A percentile compares a stretch with the other conserved stretches of the same genome.
phyloP scores from a whole-genome alignment of 1,139 yeast species.

The Sugiyamaella sp. region DNA sequence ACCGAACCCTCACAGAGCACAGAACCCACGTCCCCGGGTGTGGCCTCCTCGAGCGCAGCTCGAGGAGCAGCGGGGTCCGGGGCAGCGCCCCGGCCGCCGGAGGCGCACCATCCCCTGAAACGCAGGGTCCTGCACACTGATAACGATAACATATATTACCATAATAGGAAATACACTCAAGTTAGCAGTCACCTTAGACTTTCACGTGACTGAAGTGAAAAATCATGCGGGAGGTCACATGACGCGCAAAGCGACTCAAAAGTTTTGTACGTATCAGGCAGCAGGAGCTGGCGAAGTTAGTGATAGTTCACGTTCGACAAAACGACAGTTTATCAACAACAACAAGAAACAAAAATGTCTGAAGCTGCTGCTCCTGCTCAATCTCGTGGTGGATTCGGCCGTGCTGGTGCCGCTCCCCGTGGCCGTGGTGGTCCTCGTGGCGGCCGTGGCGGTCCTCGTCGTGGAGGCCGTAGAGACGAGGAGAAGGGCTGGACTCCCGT shows the following conservation, averaged over 20 bases:
- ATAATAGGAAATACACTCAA: slow-evolving; percentile 2
- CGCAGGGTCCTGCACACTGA: too few relatives aligned
- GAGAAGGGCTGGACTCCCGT: slow-evolving; percentile 99
- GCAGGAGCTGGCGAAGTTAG: neutral
- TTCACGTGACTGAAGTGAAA: slow-evolving; percentile 1
- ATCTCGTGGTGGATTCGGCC: slow-evolving; percentile 37
- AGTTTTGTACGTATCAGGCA: neutral
- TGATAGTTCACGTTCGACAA: slow-evolving; percentile 13
- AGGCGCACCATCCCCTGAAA: too few relatives aligned
- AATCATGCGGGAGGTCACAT: slow-evolving; percentile 9
- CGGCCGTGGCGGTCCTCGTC: slow-evolving; percentile 55
- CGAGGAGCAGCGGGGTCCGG: too few relatives aligned
- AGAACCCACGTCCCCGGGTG: too few relatives aligned
- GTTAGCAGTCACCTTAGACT: neutral
- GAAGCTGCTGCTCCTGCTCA: slow-evolving; percentile 26
- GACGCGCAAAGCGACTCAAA: slow-evolving; percentile 11
- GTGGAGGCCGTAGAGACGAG: slow-evolving; percentile 76
- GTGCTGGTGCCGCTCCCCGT: slow-evolving; percentile 44
- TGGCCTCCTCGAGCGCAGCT: too few relatives aligned
- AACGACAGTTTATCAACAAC: slow-evolving; percentile 4
- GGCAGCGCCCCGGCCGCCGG: too few relatives aligned
- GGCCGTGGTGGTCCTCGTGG: slow-evolving; percentile 74
- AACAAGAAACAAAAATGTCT: slow-evolving; percentile 21
- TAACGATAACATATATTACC: neutral
- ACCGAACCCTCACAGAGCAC: too few relatives aligned